phyloP scores from a whole-genome alignment of 441 rosid species.

The Viola pubescens region DNA sequence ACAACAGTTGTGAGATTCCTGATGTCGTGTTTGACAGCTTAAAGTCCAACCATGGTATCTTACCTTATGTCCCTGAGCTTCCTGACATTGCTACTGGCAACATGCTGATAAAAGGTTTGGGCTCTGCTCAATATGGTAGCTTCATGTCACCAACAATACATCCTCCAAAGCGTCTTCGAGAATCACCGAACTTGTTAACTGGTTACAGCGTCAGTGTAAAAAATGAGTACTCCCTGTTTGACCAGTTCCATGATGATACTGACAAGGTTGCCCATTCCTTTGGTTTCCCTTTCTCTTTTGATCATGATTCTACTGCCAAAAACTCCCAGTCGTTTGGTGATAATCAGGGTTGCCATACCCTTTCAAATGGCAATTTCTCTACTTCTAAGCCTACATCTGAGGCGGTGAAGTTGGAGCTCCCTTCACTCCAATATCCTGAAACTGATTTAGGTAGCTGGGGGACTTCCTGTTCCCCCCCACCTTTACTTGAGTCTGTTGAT shows the following conservation, averaged over 20 bases:
- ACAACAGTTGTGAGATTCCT: conserved; percentile 49
- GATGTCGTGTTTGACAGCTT: conserved; percentile 64
- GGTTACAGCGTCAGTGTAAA: conserved; percentile 37
- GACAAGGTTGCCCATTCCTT: conserved; percentile 42
- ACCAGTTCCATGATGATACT: conserved; percentile 39
- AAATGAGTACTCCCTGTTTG: conserved; percentile 44
- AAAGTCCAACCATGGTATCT: conserved; percentile 42
- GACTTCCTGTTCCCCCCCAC: conserved; percentile 44
- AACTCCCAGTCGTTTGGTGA: conserved; percentile 42
- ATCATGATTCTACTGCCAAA: conserved; percentile 42
- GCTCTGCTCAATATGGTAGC: conserved; percentile 51
- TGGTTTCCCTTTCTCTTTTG: conserved; percentile 41
- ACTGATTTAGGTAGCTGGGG: conserved; percentile 67
- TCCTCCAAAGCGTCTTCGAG: conserved; percentile 56
- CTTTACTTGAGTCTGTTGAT: conserved; percentile 61
- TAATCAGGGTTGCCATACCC: conserved; percentile 70
- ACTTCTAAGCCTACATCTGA: conserved; percentile 67
- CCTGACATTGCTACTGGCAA: conserved; percentile 46
- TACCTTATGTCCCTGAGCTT: conserved; percentile 54
- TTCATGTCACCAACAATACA: conserved; percentile 43
- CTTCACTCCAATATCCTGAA: conserved; percentile 99
- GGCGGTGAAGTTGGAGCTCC: conserved; percentile 99
- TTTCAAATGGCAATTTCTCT: conserved; percentile 75
- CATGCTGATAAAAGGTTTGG: conserved; percentile 58
- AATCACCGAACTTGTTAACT: conserved; percentile 39